These are phyloP conservation scores for Trypethelium eluteriae DNA, from an alignment of 495 filamentous ascomycete genomes.

Conservation along the genomic window DNA sequence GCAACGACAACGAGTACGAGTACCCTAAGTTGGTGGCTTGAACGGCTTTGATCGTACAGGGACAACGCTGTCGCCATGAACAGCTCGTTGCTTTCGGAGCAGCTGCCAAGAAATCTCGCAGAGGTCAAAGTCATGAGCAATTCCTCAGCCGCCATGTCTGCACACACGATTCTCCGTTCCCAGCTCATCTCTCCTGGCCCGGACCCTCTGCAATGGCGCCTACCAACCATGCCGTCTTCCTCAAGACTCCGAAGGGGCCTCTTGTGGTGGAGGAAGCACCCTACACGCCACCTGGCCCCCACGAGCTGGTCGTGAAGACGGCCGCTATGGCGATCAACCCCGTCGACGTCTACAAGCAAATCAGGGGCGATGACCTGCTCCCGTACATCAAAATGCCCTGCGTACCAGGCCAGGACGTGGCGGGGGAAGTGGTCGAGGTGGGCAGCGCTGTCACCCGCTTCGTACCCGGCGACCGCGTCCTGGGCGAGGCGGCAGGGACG, in stretches of 20 bases:
- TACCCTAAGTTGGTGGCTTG: too few relatives aligned
- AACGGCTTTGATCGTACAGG: too few relatives aligned
- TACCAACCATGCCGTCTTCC: not conserved
- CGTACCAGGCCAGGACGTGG: slow-evolving; percentile 17
- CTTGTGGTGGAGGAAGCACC: not conserved
- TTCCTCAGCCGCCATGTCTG: too few relatives aligned
- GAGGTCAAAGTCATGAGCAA: too few relatives aligned
- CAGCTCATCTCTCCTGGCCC: too few relatives aligned
- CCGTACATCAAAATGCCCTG: slow-evolving; percentile 13
- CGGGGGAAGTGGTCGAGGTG: slow-evolving; percentile 18
- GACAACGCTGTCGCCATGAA: too few relatives aligned
- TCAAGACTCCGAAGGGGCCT: not conserved
- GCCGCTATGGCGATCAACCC: slow-evolving; percentile 14
- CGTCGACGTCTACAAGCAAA: slow-evolving; percentile 10
- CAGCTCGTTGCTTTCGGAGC: too few relatives aligned
- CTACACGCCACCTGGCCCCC: slow-evolving; percentile 10
- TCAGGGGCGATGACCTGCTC: slow-evolving; percentile 11
- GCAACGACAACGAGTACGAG: too few relatives aligned
- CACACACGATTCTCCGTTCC: too few relatives aligned
- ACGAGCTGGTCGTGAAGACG: slow-evolving; percentile 16
- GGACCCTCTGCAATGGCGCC: not conserved
- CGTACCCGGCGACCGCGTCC: slow-evolving; percentile 40
- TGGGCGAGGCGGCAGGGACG: slow-evolving; percentile 39
- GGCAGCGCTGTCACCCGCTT: slow-evolving; percentile 31
- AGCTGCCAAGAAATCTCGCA: too few relatives aligned